Evolutionary conservation across 1,139 yeast genomes (phyloP).

Genomic region (Protomyces arabidopsidicola): DNA sequence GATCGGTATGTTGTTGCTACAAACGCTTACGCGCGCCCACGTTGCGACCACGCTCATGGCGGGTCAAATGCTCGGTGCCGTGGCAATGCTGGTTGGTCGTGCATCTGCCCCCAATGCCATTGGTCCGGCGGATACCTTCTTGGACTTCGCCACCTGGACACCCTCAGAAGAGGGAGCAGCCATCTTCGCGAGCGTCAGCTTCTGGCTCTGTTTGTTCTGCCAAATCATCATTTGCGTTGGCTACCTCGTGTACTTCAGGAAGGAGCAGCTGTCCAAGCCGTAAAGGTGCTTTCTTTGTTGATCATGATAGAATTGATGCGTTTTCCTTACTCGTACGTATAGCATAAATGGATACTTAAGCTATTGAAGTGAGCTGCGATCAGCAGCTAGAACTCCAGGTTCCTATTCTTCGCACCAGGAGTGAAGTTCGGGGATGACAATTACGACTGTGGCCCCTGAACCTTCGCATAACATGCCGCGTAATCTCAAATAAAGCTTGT

Average conservation of each 20-base stretch:
- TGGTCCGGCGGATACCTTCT: slow-evolving; percentile 28
- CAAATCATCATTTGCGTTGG: slow-evolving; percentile 28
- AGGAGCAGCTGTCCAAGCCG: slow-evolving; percentile 29
- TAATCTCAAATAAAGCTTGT: too few species aligned
- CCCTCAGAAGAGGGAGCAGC: slow-evolving; percentile 23
- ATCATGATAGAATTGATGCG: not conserved
- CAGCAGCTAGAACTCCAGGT: too few species aligned
- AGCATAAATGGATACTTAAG: not conserved
- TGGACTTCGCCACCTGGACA: slow-evolving; percentile 29
- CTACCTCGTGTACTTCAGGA: slow-evolving; percentile 28
- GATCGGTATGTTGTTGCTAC: slow-evolving; percentile 29
- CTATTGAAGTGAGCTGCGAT: too few species aligned
- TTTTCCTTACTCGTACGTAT: not conserved
- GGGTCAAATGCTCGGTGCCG: slow-evolving; percentile 30
- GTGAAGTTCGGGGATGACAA: too few species aligned
- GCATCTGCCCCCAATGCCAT: slow-evolving; percentile 26
- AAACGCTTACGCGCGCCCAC: slow-evolving; percentile 29
- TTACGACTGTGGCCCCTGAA: too few species aligned
- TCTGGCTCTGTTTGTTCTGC: slow-evolving; percentile 29
- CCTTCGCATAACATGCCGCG: too few species aligned
- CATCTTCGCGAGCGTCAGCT: slow-evolving; percentile 18
- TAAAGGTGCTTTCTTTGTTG: not conserved
- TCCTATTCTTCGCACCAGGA: too few species aligned
- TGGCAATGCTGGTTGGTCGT: slow-evolving; percentile 27
- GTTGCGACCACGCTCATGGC: slow-evolving; percentile 27